Conservation (phyloP, 345 rosid genomes). For the Brassica cretica region DNA sequence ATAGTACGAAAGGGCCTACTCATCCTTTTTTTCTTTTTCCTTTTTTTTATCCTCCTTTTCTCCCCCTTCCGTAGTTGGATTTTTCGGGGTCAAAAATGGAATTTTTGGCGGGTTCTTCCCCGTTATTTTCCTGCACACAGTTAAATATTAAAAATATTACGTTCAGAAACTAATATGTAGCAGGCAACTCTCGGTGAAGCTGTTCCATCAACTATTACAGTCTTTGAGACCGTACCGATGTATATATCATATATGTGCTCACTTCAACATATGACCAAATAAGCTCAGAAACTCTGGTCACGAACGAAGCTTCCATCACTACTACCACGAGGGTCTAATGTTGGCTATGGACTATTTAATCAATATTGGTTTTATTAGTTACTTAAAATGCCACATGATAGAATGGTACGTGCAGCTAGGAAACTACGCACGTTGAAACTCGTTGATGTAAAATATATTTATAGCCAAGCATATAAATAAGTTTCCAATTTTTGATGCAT, state of each 20-base stretch:
- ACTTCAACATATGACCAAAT: neutral
- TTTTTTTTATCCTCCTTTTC: neutral
- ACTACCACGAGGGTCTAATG: neutral
- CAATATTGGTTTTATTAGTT: neutral
- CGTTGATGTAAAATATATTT: neutral
- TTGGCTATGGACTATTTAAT: neutral
- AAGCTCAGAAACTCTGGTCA: neutral
- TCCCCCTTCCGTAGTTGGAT: neutral
- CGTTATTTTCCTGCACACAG: slow-evolving; percentile 20
- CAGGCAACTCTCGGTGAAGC: neutral
- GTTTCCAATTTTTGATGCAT: neutral
- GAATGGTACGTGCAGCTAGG: neutral
- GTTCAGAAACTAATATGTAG: neutral
- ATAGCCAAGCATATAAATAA: neutral
- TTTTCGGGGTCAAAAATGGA: slow-evolving; percentile 9
- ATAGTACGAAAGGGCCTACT: slow-evolving; percentile 3
- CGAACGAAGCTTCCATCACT: neutral
- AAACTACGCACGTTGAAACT: neutral
- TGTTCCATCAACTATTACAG: neutral
- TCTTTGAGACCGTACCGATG: neutral
- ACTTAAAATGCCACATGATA: neutral
- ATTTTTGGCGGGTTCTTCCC: slow-evolving; percentile 23
- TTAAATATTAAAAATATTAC: neutral
- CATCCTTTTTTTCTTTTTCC: neutral
- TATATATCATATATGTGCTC: neutral